Base-by-base conservation (phyloP, 1,139 yeast species). In the Wickerhamiella pararugosa region DNA sequence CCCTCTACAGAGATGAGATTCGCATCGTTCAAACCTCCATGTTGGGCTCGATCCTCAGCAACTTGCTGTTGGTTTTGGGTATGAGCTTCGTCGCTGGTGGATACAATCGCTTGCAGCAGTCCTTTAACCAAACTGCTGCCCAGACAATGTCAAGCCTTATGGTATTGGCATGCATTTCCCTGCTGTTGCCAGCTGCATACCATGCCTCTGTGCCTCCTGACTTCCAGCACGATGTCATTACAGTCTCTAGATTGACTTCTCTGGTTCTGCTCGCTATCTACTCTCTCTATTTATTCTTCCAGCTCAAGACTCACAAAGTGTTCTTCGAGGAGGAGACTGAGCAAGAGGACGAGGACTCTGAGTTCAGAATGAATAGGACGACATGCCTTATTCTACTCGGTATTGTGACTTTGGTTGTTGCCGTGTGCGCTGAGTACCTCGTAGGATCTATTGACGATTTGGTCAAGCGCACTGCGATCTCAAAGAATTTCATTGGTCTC, bases 51-150 rank as follows among this genome's bases (percentile, higher is more conserved):
- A 81, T 90, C 49, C 69, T 90, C 45, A 82, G 94, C 41, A 90
- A 90, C 61, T 65, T 86, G 54, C 66, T 90, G 48, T 70, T 92
- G 47, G 98, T 90, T 5, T 69, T 90, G 47, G 98, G 98, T n/a
- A 80, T 93, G 61, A 86, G 97, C 57, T 92, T 90, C 58, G 64
- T 90, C 29, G 90, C 86, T 40, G 98, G 98, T 44, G 98, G 98
- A 10, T 70, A 78, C 57, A 79, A 82, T 51, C 73, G 92, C 47
- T 71, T 78, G 36, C 93, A 82, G 59, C 98, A 90, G 61, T 71
- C 72, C 4, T 90, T 92, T 64, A 87, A 87, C 66, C 93, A 80
- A 61, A 87, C 97, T 0, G 96, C 87, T 7, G 98, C 98, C 6
- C 97, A 90, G 58, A 86, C 97, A 15, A 90, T 92, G 96, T 76